These are phyloP conservation scores for Solanum piurae DNA, from an alignment of 257 asterid genomes.

Conservation along the genomic window DNA sequence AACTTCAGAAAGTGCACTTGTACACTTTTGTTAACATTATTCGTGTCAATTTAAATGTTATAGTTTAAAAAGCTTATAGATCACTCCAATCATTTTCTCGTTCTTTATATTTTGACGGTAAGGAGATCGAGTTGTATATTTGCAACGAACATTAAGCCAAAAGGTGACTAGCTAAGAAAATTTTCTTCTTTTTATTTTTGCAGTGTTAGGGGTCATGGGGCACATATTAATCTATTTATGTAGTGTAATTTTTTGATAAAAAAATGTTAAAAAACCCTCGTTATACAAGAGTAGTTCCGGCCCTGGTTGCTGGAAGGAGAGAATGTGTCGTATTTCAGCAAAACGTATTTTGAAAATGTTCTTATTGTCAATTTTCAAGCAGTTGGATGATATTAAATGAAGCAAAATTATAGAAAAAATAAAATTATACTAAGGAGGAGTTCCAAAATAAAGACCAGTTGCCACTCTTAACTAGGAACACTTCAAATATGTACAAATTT, in stretches of 20 bases:
- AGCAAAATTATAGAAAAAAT: too few relatives aligned
- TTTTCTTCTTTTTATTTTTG: too few relatives aligned
- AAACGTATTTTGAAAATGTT: neutral
- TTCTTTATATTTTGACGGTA: too few relatives aligned
- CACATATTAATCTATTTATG: too few relatives aligned
- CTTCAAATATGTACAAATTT: neutral
- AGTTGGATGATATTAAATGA: neutral
- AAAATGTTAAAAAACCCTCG: rapidly evolving
- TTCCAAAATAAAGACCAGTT: neutral
- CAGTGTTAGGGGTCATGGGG: too few relatives aligned
- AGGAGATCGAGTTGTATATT: too few relatives aligned
- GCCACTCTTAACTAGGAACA: neutral
- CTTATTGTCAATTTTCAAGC: neutral
- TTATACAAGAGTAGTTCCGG: neutral
- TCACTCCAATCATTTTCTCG: neutral
- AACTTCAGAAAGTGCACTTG: neutral
- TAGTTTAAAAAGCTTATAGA: neutral
- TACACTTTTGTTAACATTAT: neutral
- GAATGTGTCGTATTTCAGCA: neutral
- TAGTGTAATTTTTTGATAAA: too few relatives aligned
- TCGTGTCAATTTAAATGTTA: neutral
- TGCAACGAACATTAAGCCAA: too few relatives aligned
- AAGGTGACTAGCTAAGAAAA: too few relatives aligned
- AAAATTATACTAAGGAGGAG: neutral
- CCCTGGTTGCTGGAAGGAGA: neutral